Conservation (phyloP, 805 yeast genomes). For the Torulaspora delbrueckii region DNA sequence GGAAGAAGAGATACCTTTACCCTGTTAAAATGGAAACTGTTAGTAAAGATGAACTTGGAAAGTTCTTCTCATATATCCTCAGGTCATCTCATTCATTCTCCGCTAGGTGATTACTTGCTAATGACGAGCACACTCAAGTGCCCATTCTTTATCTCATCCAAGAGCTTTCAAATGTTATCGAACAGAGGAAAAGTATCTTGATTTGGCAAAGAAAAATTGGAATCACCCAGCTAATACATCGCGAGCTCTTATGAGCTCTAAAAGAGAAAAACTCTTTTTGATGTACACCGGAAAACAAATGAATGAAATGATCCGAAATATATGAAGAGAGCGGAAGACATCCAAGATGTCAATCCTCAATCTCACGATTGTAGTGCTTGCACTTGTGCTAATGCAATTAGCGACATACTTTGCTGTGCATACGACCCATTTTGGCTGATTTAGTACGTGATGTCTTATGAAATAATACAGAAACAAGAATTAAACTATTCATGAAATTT, state of each 20-base stretch:
- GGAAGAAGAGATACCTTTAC: constrained; percentile 99
- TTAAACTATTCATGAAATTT: not conserved
- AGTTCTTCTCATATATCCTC: not conserved
- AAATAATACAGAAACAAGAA: not conserved
- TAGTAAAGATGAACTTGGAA: constrained; percentile 11
- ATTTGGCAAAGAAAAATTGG: constrained; percentile 18
- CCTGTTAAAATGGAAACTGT: constrained; percentile 44
- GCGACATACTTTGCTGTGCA: constrained; percentile 93
- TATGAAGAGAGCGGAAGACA: constrained; percentile 6
- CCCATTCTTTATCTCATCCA: not conserved
- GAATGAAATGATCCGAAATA: constrained; percentile 23
- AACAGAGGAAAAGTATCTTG: not conserved
- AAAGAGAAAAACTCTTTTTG: constrained; percentile 11
- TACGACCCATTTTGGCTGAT: constrained; percentile 93
- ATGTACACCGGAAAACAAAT: constrained; percentile 29
- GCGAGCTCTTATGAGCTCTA: constrained; percentile 13
- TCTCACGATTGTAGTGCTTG: not conserved
- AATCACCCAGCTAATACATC: constrained; percentile 37
- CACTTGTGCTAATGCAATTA: constrained; percentile 1
- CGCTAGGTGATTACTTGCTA: not conserved
- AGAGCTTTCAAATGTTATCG: not conserved
- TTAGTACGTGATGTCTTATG: constrained; percentile 28
- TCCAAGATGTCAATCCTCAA: not conserved
- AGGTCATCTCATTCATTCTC: constrained; percentile 3
- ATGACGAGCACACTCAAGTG: not conserved